Conservation (phyloP, 345 rosid genomes). For the Euphorbia tirucalli region DNA sequence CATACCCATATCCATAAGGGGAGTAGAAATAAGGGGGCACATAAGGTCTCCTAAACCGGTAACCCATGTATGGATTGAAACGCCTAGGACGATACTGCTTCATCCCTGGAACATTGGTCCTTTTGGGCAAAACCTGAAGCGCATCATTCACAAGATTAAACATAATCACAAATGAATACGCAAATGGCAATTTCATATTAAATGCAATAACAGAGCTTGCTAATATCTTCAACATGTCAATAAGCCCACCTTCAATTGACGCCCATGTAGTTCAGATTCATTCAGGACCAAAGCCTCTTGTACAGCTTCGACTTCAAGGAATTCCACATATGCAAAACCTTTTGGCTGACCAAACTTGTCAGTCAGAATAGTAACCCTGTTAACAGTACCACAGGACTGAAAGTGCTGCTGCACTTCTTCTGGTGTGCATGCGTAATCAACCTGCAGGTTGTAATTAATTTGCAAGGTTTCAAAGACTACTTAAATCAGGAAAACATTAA, state of each 20-base stretch:
- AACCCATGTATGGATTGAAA: constrained; percentile 69
- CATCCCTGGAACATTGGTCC: constrained; percentile 95
- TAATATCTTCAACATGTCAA: neutral
- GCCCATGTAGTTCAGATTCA: constrained; percentile 95
- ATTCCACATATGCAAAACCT: constrained; percentile 96
- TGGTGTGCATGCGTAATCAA: constrained; percentile 93
- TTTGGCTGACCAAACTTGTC: constrained; percentile 96
- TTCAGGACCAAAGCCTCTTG: constrained; percentile 81
- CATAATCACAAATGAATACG: neutral
- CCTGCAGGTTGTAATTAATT: constrained; percentile 38
- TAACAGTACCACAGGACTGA: constrained; percentile 93
- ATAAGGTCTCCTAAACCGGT: constrained; percentile 69
- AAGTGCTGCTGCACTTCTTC: constrained; percentile 99
- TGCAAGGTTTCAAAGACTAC: neutral
- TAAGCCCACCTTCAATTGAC: constrained; percentile 68
- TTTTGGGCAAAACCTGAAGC: constrained; percentile 68
- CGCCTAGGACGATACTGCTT: constrained; percentile 81
- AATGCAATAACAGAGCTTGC: neutral
- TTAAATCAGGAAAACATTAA: neutral
- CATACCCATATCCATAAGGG: constrained; percentile 91
- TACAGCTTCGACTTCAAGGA: constrained; percentile 75
- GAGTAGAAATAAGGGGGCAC: constrained; percentile 72
- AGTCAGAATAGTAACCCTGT: constrained; percentile 86
- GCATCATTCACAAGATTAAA: neutral
- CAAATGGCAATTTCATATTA: neutral